phyloP scores from a whole-genome alignment of 2,329 filamentous ascomycete genomes.

The Talaromyces sp. region DNA sequence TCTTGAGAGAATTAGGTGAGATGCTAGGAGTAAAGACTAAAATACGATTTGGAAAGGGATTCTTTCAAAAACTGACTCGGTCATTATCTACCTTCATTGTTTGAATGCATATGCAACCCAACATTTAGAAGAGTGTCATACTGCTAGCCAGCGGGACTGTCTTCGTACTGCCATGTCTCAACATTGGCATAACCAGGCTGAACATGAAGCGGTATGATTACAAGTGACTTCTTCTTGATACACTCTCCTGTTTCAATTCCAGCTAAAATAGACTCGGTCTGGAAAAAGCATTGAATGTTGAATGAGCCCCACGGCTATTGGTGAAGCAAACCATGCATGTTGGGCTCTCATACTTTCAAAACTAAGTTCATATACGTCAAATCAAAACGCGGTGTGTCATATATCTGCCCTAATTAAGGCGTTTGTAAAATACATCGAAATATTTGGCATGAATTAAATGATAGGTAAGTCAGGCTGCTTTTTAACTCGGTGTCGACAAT shows the following conservation, averaged over 20 bases:
- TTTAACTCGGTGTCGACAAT: not conserved
- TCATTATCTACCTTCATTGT: not conserved
- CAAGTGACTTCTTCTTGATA: too few species aligned
- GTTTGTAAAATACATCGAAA: not conserved
- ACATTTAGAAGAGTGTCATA: not conserved
- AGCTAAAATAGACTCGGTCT: too few species aligned
- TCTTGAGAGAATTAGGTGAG: not conserved
- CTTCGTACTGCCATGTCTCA: not conserved
- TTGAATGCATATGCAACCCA: not conserved
- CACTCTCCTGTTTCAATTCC: too few species aligned
- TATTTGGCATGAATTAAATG: not conserved
- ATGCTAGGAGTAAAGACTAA: not conserved
- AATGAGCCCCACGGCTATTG: not conserved
- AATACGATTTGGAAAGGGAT: not conserved
- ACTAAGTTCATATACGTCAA: not conserved
- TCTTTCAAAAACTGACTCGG: not conserved
- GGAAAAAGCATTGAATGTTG: too few species aligned
- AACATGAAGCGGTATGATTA: not conserved
- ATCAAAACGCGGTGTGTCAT: not conserved
- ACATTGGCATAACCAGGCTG: not conserved
- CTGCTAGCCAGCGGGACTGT: not conserved
- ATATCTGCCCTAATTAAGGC: not conserved
- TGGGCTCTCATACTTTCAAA: not conserved
- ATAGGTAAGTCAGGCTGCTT: not conserved
- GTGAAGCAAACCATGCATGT: not conserved